Evolutionary conservation across 1,284 basidiomycete species (phyloP), one percentile per base, ranked within the genome.

Genomic region (Irpex rosettiformis): DNA sequence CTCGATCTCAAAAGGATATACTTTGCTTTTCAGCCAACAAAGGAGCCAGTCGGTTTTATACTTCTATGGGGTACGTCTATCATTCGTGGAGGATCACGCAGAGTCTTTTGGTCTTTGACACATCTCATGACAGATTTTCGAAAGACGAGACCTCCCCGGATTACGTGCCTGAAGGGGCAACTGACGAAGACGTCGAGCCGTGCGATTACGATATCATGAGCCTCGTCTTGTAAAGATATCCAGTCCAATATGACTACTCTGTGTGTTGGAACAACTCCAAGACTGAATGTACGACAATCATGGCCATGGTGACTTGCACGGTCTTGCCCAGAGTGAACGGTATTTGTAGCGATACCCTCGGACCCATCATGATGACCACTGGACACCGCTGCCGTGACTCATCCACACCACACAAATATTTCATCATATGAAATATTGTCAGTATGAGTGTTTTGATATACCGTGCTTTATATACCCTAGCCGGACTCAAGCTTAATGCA

Each of bases 21-120:
- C 47, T 21, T 58, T 18, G 57, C 11, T 30, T 7, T 16, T 24
- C 60, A 91, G 88, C 69, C 1, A 91, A 91, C 64, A 56, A 59
- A 1, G 66, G 66, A 4, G 88, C 87, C 0, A 51, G 76, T n/a
- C 58, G 64, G 18, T 88, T 90, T 62, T 91, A 91, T 67, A 62
- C 67, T 28, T 68, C 72, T n/a, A 67, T 76, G 5, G 85, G 85
- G 88, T 89, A 67, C 51, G 73, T 57, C 6, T n/a, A n/a, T 25
- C 43, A 16, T 40, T 6, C 27, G 45, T 54, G 7, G n/a, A n/a
- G n/a, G n/a, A n/a, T n/a, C n/a, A n/a, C n/a, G 29, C 25, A 28
- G 22, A 28, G n/a, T 21, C 21, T 59, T 28, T 4, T 43, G 18
- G 33, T 27, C 13, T 37, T 11, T 43, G 10, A 10, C 11, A 22